Base-by-base conservation (phyloP, 768 basidiomycete genomes). In the Udeniomyces megalosporus region DNA sequence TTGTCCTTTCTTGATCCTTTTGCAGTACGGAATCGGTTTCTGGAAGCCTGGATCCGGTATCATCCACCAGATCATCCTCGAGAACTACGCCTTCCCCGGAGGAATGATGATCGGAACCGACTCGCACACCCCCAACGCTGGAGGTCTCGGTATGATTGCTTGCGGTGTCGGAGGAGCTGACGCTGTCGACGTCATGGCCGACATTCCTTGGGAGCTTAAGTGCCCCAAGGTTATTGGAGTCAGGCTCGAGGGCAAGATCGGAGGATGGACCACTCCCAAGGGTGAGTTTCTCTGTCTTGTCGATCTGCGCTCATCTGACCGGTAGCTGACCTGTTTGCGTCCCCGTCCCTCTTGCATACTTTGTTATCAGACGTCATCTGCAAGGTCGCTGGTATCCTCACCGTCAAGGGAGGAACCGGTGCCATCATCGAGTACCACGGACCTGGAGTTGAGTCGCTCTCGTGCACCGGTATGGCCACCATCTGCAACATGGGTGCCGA, bases 401-500 rank as follows among this genome's bases (percentile, higher is more conserved):
- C 93, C 15, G 93, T 99, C 79, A 96, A 97, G 82, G 93, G 93
- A 71, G 93, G 93, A 70, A 99, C 93, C 69, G 93, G 93, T 68
- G 91, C 93, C 60, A 96, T 99, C 70, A 89, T 99, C 68, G 93
- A 99, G 74, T 99, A 99, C 62, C 84, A 79, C 68, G 93, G 93
- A 67, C 75, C 90, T 71, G 93, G 93, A 80, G 86, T 97, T 66
- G 86, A 93, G 72, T 89, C 89, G 35, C 81, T 99, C 65, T 95
- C 91, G 52, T 89, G 86, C 81, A 99, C 93, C 52, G 93, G 93
- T 75, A 95, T 97, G 92, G 93, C 89, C 57, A 61, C 60, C 60
- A 93, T 99, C 71, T 96, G 93, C 76, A 99, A 96, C 82, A 99
- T 97, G 93, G 93, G 93, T 80, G 93, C 93, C 69, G 93, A 99